Evolutionary conservation across 2,329 filamentous ascomycete genomes (phyloP).

Genomic region (Phaeosphaeria sp.): DNA sequence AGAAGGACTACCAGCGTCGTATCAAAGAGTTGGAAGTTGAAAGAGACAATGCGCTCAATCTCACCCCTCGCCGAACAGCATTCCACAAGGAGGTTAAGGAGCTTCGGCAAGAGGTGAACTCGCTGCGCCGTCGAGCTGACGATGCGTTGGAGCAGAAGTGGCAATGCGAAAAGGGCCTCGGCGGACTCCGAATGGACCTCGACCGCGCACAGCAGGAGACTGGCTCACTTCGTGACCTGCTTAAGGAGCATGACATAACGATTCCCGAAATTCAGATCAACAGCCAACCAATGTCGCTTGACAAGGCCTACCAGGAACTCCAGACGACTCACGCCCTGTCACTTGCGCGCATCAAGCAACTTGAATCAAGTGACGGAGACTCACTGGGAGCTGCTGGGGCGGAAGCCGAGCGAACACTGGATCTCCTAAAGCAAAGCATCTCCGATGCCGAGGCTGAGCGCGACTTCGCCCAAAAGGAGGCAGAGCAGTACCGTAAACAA

Average conservation of each 20-base stretch:
- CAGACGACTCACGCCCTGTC: constrained; percentile 74
- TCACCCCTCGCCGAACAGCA: constrained; percentile 74
- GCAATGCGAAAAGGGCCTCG: constrained; percentile 89
- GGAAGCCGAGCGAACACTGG: constrained; percentile 67
- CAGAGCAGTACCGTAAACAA: constrained; percentile 66
- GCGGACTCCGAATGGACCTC: constrained; percentile 92
- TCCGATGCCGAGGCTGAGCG: constrained; percentile 74
- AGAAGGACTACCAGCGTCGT: constrained; percentile 81
- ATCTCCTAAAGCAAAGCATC: constrained; percentile 72
- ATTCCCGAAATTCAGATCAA: constrained; percentile 66
- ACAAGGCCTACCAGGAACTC: constrained; percentile 76
- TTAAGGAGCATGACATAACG: constrained; percentile 83
- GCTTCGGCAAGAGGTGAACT: constrained; percentile 83
- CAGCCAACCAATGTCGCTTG: constrained; percentile 70
- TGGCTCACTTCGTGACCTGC: constrained; percentile 75
- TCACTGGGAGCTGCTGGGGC: constrained; percentile 43
- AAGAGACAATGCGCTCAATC: constrained; percentile 73
- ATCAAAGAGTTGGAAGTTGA: constrained; percentile 79
- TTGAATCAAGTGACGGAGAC: constrained; percentile 62
- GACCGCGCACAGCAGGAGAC: constrained; percentile 96
- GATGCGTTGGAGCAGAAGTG: constrained; percentile 96
- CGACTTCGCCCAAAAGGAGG: constrained; percentile 73
- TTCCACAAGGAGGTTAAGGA: constrained; percentile 84
- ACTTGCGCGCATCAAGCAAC: constrained; percentile 68
- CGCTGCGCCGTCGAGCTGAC: constrained; percentile 84